These are phyloP conservation scores for Massarina eburnea DNA, from an alignment of 2,329 filamentous ascomycete species.

Conservation along the genomic window DNA sequence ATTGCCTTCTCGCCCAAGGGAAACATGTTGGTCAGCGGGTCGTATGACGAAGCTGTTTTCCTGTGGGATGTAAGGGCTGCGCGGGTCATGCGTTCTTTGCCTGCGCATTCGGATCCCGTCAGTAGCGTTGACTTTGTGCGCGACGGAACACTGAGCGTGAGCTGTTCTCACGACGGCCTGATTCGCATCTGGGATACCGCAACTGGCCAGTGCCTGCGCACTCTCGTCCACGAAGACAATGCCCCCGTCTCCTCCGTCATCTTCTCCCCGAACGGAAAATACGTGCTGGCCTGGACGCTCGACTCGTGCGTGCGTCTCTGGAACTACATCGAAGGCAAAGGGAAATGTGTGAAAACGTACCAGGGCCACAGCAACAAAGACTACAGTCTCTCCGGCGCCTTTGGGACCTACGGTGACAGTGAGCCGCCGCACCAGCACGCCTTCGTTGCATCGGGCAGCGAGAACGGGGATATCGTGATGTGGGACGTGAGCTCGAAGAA, in stretches of 20 bases:
- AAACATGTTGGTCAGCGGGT: slow-evolving; percentile 93
- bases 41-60: slow-evolving; percentile 96
- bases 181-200: slow-evolving; percentile 89
- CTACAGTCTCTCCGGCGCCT: slow-evolving; percentile 83
- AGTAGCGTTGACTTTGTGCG: slow-evolving; percentile 89
- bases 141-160: slow-evolving; percentile 89
- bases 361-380: slow-evolving; percentile 85
- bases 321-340: slow-evolving; percentile 91
- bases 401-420: slow-evolving; percentile 65
- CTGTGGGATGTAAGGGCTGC: slow-evolving; percentile 94
- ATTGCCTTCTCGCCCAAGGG: slow-evolving; percentile 97
- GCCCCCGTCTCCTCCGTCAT: slow-evolving; percentile 84
- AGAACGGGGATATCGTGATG: slow-evolving; percentile 80
- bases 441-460: slow-evolving; percentile 82
- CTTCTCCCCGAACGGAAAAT: slow-evolving; percentile 93
- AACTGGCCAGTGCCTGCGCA: slow-evolving; percentile 92
- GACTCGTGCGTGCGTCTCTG: slow-evolving; percentile 89
- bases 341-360: slow-evolving; percentile 93
- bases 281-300: slow-evolving; percentile 86
- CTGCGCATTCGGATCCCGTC: slow-evolving; percentile 93
- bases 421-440: slow-evolving; percentile 41
- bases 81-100: slow-evolving; percentile 82
- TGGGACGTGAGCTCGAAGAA: slow-evolving; percentile 92
- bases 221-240: slow-evolving; percentile 94
- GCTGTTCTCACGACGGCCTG: slow-evolving; percentile 81